A percentile compares a stretch with the other conserved stretches of the same genome.
Evolutionary conservation across 768 basidiomycete species (phyloP).

Genomic region (Serpula lacrymans): DNA sequence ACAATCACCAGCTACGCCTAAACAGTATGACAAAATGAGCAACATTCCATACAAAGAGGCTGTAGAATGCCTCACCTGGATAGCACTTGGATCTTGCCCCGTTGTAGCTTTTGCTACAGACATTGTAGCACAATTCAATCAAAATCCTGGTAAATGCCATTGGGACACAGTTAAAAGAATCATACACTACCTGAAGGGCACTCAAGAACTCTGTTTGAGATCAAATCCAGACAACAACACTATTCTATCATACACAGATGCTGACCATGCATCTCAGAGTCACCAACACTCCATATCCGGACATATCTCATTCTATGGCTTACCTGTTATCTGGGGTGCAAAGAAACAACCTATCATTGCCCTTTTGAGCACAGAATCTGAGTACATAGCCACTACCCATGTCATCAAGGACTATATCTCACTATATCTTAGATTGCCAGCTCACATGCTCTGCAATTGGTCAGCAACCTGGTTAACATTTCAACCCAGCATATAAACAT

Average conservation of each 20-base stretch:
- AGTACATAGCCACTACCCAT: too few relatives aligned
- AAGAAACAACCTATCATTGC: neutral
- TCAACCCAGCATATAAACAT: too few relatives aligned
- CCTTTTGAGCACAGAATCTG: neutral
- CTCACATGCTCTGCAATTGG: too few relatives aligned
- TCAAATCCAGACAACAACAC: conserved; percentile 8
- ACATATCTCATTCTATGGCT: conserved; percentile 9
- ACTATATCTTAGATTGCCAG: too few relatives aligned
- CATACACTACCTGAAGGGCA: conserved; percentile 26
- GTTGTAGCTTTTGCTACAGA: conserved; percentile 26
- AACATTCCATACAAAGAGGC: conserved; percentile 18
- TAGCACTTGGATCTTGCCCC: conserved; percentile 21
- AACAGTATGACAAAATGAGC: conserved; percentile 1
- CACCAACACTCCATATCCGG: conserved; percentile 28
- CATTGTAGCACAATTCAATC: conserved; percentile 19
- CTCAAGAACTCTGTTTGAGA: conserved; percentile 9
- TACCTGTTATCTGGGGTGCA: neutral
- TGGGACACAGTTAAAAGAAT: conserved; percentile 21
- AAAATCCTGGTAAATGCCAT: conserved; percentile 20
- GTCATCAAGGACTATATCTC: too few relatives aligned
- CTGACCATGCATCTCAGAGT: conserved; percentile 19
- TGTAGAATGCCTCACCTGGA: conserved; percentile 29
- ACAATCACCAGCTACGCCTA: neutral
- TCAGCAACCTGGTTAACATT: too few relatives aligned
- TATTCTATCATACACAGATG: conserved; percentile 17